Conservation (phyloP, 352 stramenopile species). For the Globisporangium camurandrum region DNA sequence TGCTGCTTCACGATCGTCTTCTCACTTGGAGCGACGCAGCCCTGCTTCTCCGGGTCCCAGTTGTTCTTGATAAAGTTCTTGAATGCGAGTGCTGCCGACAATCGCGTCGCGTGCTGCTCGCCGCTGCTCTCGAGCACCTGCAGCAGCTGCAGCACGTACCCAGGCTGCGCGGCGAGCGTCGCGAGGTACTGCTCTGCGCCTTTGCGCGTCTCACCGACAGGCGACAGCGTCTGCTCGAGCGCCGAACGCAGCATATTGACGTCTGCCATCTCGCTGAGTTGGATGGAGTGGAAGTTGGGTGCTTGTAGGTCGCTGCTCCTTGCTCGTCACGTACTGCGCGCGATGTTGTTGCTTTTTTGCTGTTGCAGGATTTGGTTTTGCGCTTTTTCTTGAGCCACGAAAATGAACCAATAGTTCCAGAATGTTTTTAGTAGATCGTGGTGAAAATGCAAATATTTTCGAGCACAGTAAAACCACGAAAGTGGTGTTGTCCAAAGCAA, state of each 20-base stretch:
- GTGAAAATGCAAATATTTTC: too few relatives aligned
- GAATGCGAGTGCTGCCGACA: slow-evolving; percentile 84
- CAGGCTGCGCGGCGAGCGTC: slow-evolving; percentile 47
- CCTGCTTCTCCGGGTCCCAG: slow-evolving; percentile 90
- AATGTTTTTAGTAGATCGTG: too few relatives aligned
- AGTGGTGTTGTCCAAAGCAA: too few relatives aligned
- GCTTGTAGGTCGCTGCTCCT: too few relatives aligned
- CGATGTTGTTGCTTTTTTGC: too few relatives aligned
- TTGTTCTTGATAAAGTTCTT: slow-evolving; percentile 99
- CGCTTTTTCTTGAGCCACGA: too few relatives aligned
- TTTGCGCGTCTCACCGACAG: slow-evolving; percentile 62
- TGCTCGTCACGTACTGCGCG: too few relatives aligned
- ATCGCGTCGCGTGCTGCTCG: slow-evolving; percentile 59
- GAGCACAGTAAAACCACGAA: too few relatives aligned
- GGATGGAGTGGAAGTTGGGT: neutral
- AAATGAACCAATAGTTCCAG: too few relatives aligned
- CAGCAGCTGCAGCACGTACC: slow-evolving; percentile 66
- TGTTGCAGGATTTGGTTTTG: too few relatives aligned
- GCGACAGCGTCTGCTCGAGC: slow-evolving; percentile 75
- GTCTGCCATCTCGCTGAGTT: slow-evolving; percentile 31
- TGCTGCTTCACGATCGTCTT: slow-evolving; percentile 95
- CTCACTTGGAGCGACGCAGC: slow-evolving; percentile 74
- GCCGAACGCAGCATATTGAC: slow-evolving; percentile 63
- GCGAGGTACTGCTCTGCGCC: slow-evolving; percentile 58
- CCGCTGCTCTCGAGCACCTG: slow-evolving; percentile 59